These are phyloP conservation scores for Leptographium lundbergii DNA, from an alignment of 2,329 filamentous ascomycete species.

Conservation along the genomic window DNA sequence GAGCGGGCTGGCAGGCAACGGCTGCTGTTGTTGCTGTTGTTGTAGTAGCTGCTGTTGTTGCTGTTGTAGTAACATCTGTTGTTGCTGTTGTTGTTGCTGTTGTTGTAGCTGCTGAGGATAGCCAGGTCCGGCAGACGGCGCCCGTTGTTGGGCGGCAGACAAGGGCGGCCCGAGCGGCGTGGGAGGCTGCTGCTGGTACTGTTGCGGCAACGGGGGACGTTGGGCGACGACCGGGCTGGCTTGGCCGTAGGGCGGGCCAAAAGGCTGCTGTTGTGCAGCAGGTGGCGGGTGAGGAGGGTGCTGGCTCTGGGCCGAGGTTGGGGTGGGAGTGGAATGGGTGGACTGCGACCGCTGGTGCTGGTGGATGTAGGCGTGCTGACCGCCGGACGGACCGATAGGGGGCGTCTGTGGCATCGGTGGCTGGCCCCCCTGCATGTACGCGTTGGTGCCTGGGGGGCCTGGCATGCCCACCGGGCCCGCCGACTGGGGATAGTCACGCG, in stretches of 20 bases:
- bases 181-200: slow-evolving; percentile 23
- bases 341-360: slow-evolving; percentile 43
- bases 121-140: slow-evolving; percentile 11
- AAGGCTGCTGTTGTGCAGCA: slow-evolving; percentile 19
- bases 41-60: slow-evolving; percentile 21
- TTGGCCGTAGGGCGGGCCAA: slow-evolving; percentile 35
- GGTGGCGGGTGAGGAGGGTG: slow-evolving; percentile 16
- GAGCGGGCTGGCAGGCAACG: slow-evolving; percentile 6
- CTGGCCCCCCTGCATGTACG: slow-evolving; percentile 26
- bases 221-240: slow-evolving; percentile 38
- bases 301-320: slow-evolving; percentile 49
- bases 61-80: slow-evolving; percentile 9
- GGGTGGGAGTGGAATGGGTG: slow-evolving; percentile 45
- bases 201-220: slow-evolving; percentile 14
- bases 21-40: slow-evolving; percentile 6
- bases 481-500: slow-evolving; percentile 31
- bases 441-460: slow-evolving; percentile 14
- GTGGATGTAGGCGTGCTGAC: slow-evolving; percentile 23
- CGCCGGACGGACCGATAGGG: slow-evolving; percentile 31
- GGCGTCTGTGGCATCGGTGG: slow-evolving; percentile 34
- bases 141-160: slow-evolving; percentile 23
- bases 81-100: not conserved
- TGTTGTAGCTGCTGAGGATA: not conserved
- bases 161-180: slow-evolving; percentile 40
- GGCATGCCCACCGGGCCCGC: too few species aligned